These are phyloP conservation scores for Pythium phragmiticola DNA, from an alignment of 352 stramenopile genomes.

Conservation along the genomic window DNA sequence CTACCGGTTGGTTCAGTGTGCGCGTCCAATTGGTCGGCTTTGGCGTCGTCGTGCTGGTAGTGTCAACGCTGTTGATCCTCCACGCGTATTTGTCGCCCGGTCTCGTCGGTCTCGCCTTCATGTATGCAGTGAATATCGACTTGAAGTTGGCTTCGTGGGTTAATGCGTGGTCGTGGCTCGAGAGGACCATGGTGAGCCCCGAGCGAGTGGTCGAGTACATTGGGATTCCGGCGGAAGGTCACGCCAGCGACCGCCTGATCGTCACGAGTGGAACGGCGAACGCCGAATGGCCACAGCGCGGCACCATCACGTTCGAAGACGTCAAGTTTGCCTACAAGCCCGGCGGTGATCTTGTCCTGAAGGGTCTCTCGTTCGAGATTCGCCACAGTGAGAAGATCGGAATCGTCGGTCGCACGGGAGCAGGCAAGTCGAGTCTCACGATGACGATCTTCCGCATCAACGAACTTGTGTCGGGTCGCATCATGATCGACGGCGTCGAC, in stretches of 20 bases:
- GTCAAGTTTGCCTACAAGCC: slow-evolving; percentile 82
- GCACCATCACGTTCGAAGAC: slow-evolving; percentile 72
- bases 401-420: slow-evolving; percentile 34
- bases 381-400: slow-evolving; percentile 59
- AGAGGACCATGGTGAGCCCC: slow-evolving; percentile 57
- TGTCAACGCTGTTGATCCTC: slow-evolving; percentile 31
- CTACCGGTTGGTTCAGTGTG: slow-evolving; percentile 30
- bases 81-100: too few relatives aligned
- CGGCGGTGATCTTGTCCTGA: slow-evolving; percentile 39
- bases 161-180: slow-evolving; percentile 37
- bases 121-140: neutral
- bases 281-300: slow-evolving; percentile 62
- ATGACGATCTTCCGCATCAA: slow-evolving; percentile 21
- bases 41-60: too few relatives aligned
- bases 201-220: slow-evolving; percentile 55
- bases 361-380: slow-evolving; percentile 52
- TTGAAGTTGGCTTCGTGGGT: slow-evolving; percentile 68
- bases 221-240: slow-evolving; percentile 30
- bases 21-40: slow-evolving; percentile 43
- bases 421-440: slow-evolving; percentile 20
- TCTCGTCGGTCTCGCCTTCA: too few relatives aligned
- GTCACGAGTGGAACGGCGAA: slow-evolving; percentile 18
- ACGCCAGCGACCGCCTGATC: slow-evolving; percentile 2
- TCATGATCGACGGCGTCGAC: slow-evolving; percentile 42
- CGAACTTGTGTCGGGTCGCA: slow-evolving; percentile 47